These are phyloP conservation scores for Suillus ampliporus DNA, from an alignment of 768 basidiomycete species.

Conservation along the genomic window DNA sequence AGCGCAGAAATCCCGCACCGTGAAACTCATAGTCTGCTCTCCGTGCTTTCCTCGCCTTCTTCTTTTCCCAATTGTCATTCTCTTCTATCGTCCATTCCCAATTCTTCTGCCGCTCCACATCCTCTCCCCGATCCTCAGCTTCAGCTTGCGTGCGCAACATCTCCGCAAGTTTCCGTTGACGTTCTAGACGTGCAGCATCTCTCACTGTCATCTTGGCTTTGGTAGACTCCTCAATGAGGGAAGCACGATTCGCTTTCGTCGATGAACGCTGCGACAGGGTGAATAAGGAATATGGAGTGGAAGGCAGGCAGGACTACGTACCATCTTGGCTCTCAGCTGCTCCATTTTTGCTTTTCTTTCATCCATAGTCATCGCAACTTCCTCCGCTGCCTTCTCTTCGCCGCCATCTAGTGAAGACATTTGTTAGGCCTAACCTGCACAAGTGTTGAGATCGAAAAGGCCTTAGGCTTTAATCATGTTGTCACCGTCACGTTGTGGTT, in stretches of 20 bases:
- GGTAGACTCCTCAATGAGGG: constrained; percentile 78
- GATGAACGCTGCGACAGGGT: constrained; percentile 64
- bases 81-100: constrained; percentile 97
- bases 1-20: constrained; percentile 55
- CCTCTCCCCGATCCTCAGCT: constrained; percentile 89
- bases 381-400: constrained; percentile 20
- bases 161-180: constrained; percentile 92
- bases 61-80: constrained; percentile 96
- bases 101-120: constrained; percentile 87
- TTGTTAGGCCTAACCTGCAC: no score
- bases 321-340: constrained; percentile 79
- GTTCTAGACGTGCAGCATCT: constrained; percentile 24
- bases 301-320: constrained; percentile 34
- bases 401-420: constrained; percentile 16
- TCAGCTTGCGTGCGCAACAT: constrained; percentile 82
- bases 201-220: constrained; percentile 1
- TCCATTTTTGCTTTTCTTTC: constrained; percentile 81
- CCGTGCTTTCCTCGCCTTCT: constrained; percentile 78
- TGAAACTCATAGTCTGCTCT: constrained; percentile 91
- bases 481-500: no score
- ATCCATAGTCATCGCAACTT: constrained; percentile 55
- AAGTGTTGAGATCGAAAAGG: no score
- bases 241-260: constrained; percentile 81
- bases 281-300: neutral
- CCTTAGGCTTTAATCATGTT: no score